Conservation (phyloP, 495 filamentous ascomycete genomes). For the Talaromyces wortmannii region DNA sequence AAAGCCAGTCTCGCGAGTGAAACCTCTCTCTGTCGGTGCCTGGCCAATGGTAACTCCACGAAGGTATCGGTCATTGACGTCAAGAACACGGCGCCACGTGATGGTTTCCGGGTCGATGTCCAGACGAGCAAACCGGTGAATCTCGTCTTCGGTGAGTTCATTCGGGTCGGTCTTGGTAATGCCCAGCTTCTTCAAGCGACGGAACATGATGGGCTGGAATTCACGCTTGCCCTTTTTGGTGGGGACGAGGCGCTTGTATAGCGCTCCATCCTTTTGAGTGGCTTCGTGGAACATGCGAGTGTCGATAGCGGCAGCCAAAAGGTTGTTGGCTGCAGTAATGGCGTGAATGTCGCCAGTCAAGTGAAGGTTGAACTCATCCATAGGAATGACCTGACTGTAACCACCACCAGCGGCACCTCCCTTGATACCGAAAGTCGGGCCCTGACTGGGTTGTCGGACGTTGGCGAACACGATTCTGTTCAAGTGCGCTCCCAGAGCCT, state of each 20-base stretch:
- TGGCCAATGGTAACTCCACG: slow-evolving; percentile 81
- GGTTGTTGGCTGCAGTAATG: slow-evolving; percentile 94
- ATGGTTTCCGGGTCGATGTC: slow-evolving; percentile 97
- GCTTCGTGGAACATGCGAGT: slow-evolving; percentile 97
- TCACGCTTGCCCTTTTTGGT: slow-evolving; percentile 80
- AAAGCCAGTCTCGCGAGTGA: slow-evolving; percentile 79
- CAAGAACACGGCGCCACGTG: slow-evolving; percentile 92
- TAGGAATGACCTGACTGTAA: slow-evolving; percentile 97
- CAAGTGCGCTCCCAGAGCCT: slow-evolving; percentile 88
- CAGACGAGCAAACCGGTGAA: slow-evolving; percentile 76
- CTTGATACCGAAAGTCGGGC: slow-evolving; percentile 98
- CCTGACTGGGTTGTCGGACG: slow-evolving; percentile 93
- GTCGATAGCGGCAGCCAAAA: slow-evolving; percentile 96
- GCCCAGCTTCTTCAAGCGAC: slow-evolving; percentile 85
- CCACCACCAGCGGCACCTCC: slow-evolving; percentile 94
- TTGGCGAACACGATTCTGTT: slow-evolving; percentile 88
- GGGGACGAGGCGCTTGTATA: slow-evolving; percentile 86
- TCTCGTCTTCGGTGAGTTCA: slow-evolving; percentile 83
- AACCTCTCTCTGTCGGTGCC: slow-evolving; percentile 84
- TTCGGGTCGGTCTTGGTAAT: slow-evolving; percentile 93
- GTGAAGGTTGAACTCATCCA: slow-evolving; percentile 99
- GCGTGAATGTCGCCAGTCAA: slow-evolving; percentile 97
- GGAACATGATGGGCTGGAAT: slow-evolving; percentile 87
- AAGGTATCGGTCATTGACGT: slow-evolving; percentile 94
- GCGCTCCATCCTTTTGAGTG: slow-evolving; percentile 83